These are phyloP conservation scores for Madurella mycetomatis DNA, from an alignment of 2,329 filamentous ascomycete genomes.

Conservation along the genomic window DNA sequence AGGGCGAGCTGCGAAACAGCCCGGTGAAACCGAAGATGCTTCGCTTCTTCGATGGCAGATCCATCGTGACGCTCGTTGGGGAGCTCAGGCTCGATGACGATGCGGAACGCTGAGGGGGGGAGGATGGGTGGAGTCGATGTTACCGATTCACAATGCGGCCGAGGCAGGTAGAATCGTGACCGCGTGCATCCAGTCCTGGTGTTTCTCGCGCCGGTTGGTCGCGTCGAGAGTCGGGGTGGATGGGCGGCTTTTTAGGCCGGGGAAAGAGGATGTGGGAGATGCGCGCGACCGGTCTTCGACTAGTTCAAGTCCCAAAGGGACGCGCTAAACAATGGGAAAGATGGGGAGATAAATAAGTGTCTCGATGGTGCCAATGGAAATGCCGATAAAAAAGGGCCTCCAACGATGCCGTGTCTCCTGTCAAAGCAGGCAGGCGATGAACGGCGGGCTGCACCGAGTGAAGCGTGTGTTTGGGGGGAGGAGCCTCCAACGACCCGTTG, in stretches of 20 bases:
- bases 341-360: constrained; percentile 8
- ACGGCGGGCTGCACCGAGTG: constrained; percentile 17
- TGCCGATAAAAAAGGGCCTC: constrained; percentile 12
- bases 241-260: constrained; percentile 6
- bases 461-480: constrained; percentile 18
- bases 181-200: constrained; percentile 11
- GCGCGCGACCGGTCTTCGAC: constrained; percentile 13
- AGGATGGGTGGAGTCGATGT: not conserved
- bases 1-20: constrained; percentile 22
- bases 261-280: constrained; percentile 7
- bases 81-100: constrained; percentile 7
- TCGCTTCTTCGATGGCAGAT: constrained; percentile 25
- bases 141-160: constrained; percentile 1
- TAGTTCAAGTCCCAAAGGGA: constrained; percentile 10
- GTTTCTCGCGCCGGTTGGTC: constrained; percentile 11
- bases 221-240: constrained; percentile 11
- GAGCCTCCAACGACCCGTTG: constrained; percentile 16
- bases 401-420: constrained; percentile 16
- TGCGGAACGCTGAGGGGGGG: not conserved
- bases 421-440: constrained; percentile 22
- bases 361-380: constrained; percentile 19
- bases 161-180: constrained; percentile 1
- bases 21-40: constrained; percentile 24
- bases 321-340: constrained; percentile 18
- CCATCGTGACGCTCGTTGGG: constrained; percentile 21